Evolutionary conservation across 495 filamentous ascomycete species (phyloP).

Genomic region (Lasiosphaeria hispida): DNA sequence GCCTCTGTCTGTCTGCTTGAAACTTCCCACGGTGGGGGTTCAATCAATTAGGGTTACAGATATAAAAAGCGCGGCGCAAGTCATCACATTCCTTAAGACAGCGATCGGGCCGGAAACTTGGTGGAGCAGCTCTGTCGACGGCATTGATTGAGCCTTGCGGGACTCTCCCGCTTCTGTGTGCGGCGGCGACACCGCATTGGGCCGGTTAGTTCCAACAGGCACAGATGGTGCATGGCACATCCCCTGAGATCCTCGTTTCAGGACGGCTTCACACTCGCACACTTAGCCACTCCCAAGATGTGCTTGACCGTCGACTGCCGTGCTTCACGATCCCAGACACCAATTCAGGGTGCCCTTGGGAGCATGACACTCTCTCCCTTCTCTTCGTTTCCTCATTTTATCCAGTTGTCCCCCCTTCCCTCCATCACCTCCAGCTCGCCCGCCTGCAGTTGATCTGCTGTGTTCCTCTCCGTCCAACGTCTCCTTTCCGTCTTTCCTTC

Average conservation of each 20-base stretch:
- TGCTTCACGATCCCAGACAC: not conserved
- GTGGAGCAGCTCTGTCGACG: too few relatives aligned
- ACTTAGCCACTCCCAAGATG: slow-evolving; percentile 3
- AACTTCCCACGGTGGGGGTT: too few relatives aligned
- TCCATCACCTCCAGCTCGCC: slow-evolving; percentile 17
- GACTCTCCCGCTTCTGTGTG: not conserved
- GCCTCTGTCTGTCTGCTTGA: too few relatives aligned
- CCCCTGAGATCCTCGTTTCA: slow-evolving; percentile 25
- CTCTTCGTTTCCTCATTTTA: slow-evolving; percentile 19
- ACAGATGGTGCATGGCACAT: slow-evolving; percentile 17
- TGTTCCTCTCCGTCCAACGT: slow-evolving; percentile 5
- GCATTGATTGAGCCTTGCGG: not conserved
- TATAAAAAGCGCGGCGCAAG: too few relatives aligned
- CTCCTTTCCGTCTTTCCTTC: slow-evolving; percentile 16
- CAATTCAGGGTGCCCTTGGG: slow-evolving; percentile 18
- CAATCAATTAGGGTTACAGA: too few relatives aligned
- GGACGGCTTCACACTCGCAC: slow-evolving; percentile 26
- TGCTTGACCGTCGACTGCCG: not conserved
- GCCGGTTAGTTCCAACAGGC: slow-evolving; percentile 6
- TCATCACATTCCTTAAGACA: too few relatives aligned
- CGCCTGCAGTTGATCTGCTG: slow-evolving; percentile 17
- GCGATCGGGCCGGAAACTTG: too few relatives aligned
- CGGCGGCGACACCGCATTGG: slow-evolving; percentile 14
- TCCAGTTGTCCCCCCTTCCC: slow-evolving; percentile 16
- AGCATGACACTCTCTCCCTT: slow-evolving; percentile 18